Evolutionary conservation across 139 green algal species (phyloP).

Genomic region (Micractinium sp.): DNA sequence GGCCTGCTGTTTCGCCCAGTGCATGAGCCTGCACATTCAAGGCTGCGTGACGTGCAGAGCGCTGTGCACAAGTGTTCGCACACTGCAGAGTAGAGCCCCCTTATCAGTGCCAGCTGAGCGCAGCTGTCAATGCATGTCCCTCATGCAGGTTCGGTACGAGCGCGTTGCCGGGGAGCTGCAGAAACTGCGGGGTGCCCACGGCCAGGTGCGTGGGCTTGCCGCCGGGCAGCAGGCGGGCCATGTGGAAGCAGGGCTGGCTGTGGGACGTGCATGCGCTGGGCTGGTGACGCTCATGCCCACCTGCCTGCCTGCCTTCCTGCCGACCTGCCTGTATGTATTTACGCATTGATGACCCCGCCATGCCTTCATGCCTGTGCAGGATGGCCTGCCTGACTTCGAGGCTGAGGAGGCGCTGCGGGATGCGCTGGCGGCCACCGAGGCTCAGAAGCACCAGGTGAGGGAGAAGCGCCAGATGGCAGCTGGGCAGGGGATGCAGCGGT

Average conservation of each 20-base stretch:
- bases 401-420: slow-evolving; percentile 40
- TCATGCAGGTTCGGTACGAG: slow-evolving; percentile 22
- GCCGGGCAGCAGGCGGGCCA: too few species aligned
- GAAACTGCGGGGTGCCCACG: neutral
- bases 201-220: neutral
- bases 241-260: too few species aligned
- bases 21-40: too few species aligned
- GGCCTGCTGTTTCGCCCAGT: neutral
- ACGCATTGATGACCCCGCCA: too few species aligned
- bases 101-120: neutral
- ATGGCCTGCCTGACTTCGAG: slow-evolving; percentile 40
- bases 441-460: slow-evolving; percentile 30
- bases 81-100: too few species aligned
- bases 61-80: too few species aligned
- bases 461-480: neutral
- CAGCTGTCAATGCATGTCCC: neutral
- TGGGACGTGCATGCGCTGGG: too few species aligned
- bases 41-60: too few species aligned
- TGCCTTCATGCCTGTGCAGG: neutral
- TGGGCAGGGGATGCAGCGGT: neutral
- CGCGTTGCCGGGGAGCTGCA: slow-evolving; percentile 11
- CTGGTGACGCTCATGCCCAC: too few species aligned
- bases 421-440: slow-evolving; percentile 28
- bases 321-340: too few species aligned
- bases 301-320: too few species aligned